Percentiles rank a stretch among this genome's conserved stretches.
Conservation (phyloP, 306 rosid species). For the Prunus mongolica region DNA sequence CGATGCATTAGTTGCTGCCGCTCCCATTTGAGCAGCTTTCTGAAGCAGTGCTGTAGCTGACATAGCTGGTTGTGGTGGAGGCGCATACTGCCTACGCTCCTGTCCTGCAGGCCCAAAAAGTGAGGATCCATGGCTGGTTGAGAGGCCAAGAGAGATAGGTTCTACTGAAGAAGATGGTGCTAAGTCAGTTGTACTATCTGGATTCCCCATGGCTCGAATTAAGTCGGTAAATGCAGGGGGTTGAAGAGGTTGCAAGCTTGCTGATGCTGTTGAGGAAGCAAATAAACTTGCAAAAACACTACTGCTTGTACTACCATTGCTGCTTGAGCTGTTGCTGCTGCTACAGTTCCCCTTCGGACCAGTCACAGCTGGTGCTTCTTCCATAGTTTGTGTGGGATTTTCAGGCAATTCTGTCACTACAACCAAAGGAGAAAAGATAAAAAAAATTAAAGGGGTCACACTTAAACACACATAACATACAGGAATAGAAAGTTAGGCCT, state of each 20-base stretch:
- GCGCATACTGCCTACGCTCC: conserved; percentile 53
- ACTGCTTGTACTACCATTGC: conserved; percentile 51
- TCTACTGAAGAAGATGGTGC: conserved; percentile 48
- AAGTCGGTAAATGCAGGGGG: conserved; percentile 52
- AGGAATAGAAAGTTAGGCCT: conserved; percentile 25
- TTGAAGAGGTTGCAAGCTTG: conserved; percentile 49
- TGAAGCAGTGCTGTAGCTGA: conserved; percentile 94
- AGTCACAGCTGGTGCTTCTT: conserved; percentile 38
- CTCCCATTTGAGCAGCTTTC: conserved; percentile 94
- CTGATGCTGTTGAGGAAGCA: conserved; percentile 62
- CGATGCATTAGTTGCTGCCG: conserved; percentile 65
- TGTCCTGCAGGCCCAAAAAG: conserved; percentile 62
- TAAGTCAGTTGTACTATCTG: conserved; percentile 46
- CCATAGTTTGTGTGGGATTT: conserved; percentile 37
- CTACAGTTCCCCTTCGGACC: conserved; percentile 45
- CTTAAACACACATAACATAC: conserved; percentile 16
- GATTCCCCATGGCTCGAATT: conserved; percentile 48
- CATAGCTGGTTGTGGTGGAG: conserved; percentile 70
- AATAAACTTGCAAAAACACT: conserved; percentile 78
- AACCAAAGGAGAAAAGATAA: conserved; percentile 1
- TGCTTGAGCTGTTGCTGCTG: conserved; percentile 50
- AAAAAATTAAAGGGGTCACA: conserved; percentile 28
- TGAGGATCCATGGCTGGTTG: conserved; percentile 54
- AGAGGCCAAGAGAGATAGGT: conserved; percentile 77
- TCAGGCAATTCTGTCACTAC: conserved; percentile 40